phyloP scores from a whole-genome alignment of 495 filamentous ascomycete species.

The Platismatia glauca region DNA sequence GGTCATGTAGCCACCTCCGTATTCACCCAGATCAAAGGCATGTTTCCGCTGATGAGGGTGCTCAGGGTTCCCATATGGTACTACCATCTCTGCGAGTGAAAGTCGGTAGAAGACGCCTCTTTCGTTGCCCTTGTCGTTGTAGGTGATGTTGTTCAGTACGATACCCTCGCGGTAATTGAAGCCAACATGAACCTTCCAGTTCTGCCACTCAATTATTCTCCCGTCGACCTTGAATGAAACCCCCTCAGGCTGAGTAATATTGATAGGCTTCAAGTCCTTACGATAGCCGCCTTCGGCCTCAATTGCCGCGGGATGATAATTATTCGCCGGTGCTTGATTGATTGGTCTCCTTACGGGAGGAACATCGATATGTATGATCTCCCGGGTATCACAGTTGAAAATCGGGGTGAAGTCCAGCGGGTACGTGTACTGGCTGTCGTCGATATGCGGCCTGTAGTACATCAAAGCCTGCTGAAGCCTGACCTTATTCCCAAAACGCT shows the following conservation, averaged over 20 bases:
- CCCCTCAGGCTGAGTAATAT: conserved; percentile 90
- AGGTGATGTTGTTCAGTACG: conserved; percentile 83
- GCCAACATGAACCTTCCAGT: conserved; percentile 88
- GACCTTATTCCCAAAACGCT: conserved; percentile 71
- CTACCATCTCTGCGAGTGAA: conserved; percentile 94
- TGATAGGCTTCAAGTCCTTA: conserved; percentile 78
- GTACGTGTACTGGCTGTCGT: conserved; percentile 85
- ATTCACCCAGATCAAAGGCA: conserved; percentile 90
- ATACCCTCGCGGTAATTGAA: conserved; percentile 97
- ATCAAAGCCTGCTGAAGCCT: conserved; percentile 89
- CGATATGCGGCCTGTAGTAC: conserved; percentile 84
- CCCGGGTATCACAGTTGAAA: conserved; percentile 70
- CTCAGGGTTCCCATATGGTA: conserved; percentile 91
- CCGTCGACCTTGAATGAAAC: conserved; percentile 83
- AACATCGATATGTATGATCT: conserved; percentile 85
- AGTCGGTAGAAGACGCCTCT: conserved; percentile 82
- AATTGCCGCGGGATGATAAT: conserved; percentile 70
- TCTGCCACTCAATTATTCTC: conserved; percentile 80
- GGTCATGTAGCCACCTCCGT: conserved; percentile 92
- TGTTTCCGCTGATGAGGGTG: conserved; percentile 90
- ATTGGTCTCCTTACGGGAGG: conserved; percentile 70
- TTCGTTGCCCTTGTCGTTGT: conserved; percentile 75
- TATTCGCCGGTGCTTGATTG: conserved; percentile 64
- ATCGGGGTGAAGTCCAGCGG: conserved; percentile 94
- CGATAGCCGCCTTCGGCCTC: conserved; percentile 70